phyloP scores from a whole-genome alignment of 495 filamentous ascomycete genomes.

The Penicillium coffeae region DNA sequence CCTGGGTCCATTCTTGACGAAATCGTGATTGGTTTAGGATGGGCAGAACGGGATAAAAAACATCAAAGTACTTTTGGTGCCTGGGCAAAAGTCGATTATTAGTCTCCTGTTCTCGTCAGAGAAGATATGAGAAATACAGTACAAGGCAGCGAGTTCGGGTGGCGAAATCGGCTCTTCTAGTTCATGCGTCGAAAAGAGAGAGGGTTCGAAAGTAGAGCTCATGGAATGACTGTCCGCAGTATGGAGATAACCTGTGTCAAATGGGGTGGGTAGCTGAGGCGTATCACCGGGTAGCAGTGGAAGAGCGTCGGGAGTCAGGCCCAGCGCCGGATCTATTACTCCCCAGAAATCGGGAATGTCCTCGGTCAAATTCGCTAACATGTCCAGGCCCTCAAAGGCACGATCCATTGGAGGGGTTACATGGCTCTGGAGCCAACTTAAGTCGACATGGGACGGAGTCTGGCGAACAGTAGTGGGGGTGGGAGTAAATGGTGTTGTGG shows the following conservation, averaged over 20 bases:
- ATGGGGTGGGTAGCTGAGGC: conserved; percentile 1
- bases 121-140: conserved; percentile 1
- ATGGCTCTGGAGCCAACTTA: not conserved
- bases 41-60: conserved; percentile 13
- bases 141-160: conserved; percentile 1
- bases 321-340: conserved; percentile 1
- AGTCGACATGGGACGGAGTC: not conserved
- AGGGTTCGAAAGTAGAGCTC: not conserved
- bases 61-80: conserved; percentile 11
- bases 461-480: not conserved
- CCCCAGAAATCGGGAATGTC: conserved; percentile 2
- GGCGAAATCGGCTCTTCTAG: conserved; percentile 3
- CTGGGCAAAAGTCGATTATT: conserved; percentile 5
- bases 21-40: conserved; percentile 10
- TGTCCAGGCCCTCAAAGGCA: conserved; percentile 1
- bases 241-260: not conserved
- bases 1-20: conserved; percentile 6
- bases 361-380: conserved; percentile 2
- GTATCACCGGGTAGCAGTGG: conserved; percentile 2
- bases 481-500: too few species aligned
- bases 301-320: conserved; percentile 1
- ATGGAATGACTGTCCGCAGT: not conserved
- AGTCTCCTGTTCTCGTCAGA: not conserved
- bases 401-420: conserved; percentile 4
- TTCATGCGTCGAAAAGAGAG: conserved; percentile 1